These are phyloP conservation scores for Dactylellina cionopaga DNA, from an alignment of 2,329 filamentous ascomycete genomes.

Conservation along the genomic window DNA sequence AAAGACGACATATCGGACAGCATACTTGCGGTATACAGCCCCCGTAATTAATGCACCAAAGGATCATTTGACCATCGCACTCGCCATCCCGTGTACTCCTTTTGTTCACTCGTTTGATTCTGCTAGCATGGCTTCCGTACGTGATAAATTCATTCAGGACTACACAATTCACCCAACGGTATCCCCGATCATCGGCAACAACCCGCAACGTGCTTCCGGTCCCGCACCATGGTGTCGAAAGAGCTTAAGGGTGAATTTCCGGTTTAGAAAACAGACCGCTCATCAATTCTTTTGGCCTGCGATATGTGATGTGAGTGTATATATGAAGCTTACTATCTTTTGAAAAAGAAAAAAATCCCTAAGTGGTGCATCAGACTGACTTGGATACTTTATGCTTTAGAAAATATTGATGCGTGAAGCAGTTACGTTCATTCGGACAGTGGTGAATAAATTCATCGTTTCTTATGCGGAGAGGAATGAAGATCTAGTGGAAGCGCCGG, in stretches of 20 bases:
- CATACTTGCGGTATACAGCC: too few relatives aligned
- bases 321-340: too few relatives aligned
- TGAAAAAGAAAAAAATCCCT: too few relatives aligned
- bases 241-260: conserved; percentile 6
- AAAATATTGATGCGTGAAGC: conserved; percentile 13
- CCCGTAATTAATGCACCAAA: too few relatives aligned
- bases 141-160: conserved; percentile 15
- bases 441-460: neutral
- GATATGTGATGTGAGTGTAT: conserved; percentile 5
- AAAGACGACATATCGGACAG: too few relatives aligned
- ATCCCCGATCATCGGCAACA: neutral
- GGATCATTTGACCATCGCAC: neutral
- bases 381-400: neutral
- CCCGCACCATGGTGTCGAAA: conserved; percentile 21
- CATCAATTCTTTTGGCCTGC: neutral
- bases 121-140: conserved; percentile 17
- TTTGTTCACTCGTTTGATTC: neutral
- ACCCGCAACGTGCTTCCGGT: conserved; percentile 6
- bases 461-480: neutral
- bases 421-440: neutral
- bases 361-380: too few relatives aligned
- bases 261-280: neutral
- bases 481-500: neutral
- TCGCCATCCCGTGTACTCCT: neutral
- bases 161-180: neutral